phyloP scores from a whole-genome alignment of 805 yeast genomes.

The Torulaspora delbrueckii region DNA sequence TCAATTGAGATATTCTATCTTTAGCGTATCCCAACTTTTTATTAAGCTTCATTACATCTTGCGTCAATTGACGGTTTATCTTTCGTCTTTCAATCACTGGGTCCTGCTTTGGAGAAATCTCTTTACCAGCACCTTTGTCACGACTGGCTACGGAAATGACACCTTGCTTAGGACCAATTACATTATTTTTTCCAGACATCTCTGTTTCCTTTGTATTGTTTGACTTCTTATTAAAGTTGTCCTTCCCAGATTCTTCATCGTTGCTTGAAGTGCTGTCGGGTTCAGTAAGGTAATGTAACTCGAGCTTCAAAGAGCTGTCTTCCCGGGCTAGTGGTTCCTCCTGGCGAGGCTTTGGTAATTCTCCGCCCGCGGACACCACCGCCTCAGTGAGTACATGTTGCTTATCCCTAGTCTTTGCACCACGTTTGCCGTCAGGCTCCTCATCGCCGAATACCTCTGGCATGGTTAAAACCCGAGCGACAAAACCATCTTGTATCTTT shows the following conservation, averaged over 20 bases:
- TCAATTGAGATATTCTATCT: slow-evolving; percentile 12
- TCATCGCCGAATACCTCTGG: not conserved
- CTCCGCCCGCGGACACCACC: not conserved
- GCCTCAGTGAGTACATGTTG: not conserved
- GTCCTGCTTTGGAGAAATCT: slow-evolving; percentile 3
- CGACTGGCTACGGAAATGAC: not conserved
- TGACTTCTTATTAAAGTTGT: not conserved
- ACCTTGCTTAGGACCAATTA: not conserved
- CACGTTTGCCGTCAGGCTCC: not conserved
- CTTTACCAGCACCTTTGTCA: slow-evolving; percentile 2
- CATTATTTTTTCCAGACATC: not conserved
- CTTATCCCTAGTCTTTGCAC: not conserved
- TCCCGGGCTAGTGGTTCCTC: not conserved
- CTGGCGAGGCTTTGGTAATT: not conserved
- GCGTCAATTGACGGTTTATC: slow-evolving; percentile 18
- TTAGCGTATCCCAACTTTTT: slow-evolving; percentile 9
- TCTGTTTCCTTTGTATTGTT: not conserved
- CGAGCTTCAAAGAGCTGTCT: slow-evolving; percentile 10
- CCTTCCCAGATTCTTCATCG: not conserved
- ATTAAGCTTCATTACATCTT: slow-evolving; percentile 11
- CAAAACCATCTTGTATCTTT: not conserved
- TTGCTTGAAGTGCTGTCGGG: slow-evolving; percentile 5
- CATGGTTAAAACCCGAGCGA: not conserved
- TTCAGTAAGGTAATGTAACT: slow-evolving; percentile 14
- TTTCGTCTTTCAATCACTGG: slow-evolving; percentile 17